Conservation (phyloP, 2,329 filamentous ascomycete species). For the Colletotrichum caudatum region DNA sequence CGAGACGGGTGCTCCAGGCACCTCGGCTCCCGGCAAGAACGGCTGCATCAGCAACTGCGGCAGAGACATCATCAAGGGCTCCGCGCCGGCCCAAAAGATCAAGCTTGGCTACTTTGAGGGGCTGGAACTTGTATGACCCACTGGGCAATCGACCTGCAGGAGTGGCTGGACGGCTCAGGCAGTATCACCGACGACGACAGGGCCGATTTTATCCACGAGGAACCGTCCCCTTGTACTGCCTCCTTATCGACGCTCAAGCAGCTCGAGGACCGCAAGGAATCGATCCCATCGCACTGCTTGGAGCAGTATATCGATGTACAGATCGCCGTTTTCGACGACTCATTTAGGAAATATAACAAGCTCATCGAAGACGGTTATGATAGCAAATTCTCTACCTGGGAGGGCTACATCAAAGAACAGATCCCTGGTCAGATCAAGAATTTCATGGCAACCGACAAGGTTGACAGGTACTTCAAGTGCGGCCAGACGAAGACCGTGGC, state of each 20-base stretch:
- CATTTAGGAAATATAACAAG: conserved; percentile 35
- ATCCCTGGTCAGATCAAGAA: conserved; percentile 32
- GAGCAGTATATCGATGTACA: conserved; percentile 27
- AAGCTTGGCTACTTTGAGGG: conserved; percentile 54
- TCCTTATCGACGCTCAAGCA: conserved; percentile 9
- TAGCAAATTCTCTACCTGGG: conserved; percentile 36
- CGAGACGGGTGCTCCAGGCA: conserved; percentile 53
- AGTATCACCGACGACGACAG: not conserved
- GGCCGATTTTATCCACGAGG: not conserved
- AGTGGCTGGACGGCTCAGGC: not conserved
- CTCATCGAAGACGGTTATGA: conserved; percentile 41
- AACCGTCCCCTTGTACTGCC: not conserved
- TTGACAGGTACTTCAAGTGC: conserved; percentile 41
- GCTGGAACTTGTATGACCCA: conserved; percentile 44
- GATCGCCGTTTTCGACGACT: conserved; percentile 9
- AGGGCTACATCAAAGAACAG: conserved; percentile 29
- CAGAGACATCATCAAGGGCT: conserved; percentile 47
- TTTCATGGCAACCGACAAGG: conserved; percentile 35
- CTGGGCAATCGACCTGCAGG: conserved; percentile 28
- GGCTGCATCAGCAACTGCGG: conserved; percentile 57
- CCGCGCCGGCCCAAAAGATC: conserved; percentile 40
- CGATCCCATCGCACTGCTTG: conserved; percentile 15
- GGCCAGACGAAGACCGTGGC: conserved; percentile 5
- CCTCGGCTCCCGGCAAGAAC: conserved; percentile 47
- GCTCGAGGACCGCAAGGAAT: not conserved